Conservation (phyloP, 2,329 filamentous ascomycete genomes). For the Aspergillus spinulosporus region DNA sequence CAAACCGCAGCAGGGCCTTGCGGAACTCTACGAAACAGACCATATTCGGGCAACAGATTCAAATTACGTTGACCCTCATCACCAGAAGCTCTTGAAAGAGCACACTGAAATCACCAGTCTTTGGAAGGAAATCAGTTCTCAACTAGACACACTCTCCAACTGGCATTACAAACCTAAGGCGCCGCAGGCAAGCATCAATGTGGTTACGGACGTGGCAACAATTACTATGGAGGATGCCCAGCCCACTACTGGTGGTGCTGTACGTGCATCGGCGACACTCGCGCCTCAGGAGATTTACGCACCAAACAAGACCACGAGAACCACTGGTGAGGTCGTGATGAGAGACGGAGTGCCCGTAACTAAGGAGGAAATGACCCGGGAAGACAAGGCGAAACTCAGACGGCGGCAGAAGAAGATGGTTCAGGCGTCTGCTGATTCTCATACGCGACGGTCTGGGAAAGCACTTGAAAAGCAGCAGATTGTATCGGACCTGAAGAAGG, state of each 20-base stretch:
- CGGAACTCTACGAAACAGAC: conserved; percentile 92
- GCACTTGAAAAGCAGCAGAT: conserved; percentile 54
- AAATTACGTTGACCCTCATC: conserved; percentile 74
- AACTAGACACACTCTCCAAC: conserved; percentile 84
- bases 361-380: conserved; percentile 81
- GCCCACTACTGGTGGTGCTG: conserved; percentile 72
- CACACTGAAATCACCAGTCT: conserved; percentile 78
- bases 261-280: conserved; percentile 64
- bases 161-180: conserved; percentile 96
- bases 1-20: conserved; percentile 83
- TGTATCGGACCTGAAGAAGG: conserved; percentile 72
- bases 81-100: conserved; percentile 78
- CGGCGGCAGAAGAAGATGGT: conserved; percentile 83
- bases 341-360: conserved; percentile 77
- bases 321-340: conserved; percentile 70
- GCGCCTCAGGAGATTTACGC: conserved; percentile 94
- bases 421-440: conserved; percentile 56
- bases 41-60: conserved; percentile 77
- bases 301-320: conserved; percentile 64
- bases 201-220: conserved; percentile 87
- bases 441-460: conserved; percentile 48
- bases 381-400: conserved; percentile 76
- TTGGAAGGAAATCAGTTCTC: conserved; percentile 77
- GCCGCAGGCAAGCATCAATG: conserved; percentile 74
- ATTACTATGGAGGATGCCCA: conserved; percentile 94